phyloP scores from a whole-genome alignment of 768 basidiomycete species.

The Candolleomyces efflorescens region DNA sequence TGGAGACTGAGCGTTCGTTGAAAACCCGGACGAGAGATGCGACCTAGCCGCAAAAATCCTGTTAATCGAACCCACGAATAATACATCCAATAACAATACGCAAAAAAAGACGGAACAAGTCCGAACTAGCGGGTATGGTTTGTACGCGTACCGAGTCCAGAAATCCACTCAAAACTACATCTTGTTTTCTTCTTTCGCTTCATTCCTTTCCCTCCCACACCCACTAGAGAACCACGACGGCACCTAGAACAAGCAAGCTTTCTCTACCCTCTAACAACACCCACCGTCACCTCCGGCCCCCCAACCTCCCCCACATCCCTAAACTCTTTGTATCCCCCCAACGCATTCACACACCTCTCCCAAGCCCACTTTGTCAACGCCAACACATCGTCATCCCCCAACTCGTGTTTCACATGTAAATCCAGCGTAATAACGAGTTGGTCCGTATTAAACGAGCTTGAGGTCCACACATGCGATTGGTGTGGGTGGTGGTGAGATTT shows the following conservation, averaged over 20 bases:
- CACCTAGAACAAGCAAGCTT: too few relatives aligned
- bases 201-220: neutral
- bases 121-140: too few relatives aligned
- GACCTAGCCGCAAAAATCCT: too few relatives aligned
- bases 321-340: slow-evolving; percentile 31
- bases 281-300: slow-evolving; percentile 68
- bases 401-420: slow-evolving; percentile 63
- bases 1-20: too few relatives aligned
- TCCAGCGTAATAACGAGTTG: slow-evolving; percentile 74
- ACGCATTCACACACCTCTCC: slow-evolving; percentile 56
- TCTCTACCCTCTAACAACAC: slow-evolving; percentile 58
- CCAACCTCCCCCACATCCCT: slow-evolving; percentile 33
- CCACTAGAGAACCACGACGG: neutral
- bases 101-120: too few relatives aligned
- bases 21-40: too few relatives aligned
- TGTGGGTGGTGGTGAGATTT: neutral
- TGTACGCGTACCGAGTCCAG: too few relatives aligned
- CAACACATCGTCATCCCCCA: slow-evolving; percentile 69
- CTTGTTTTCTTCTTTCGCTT: too few relatives aligned
- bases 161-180: too few relatives aligned
- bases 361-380: slow-evolving; percentile 73
- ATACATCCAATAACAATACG: too few relatives aligned
- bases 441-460: slow-evolving; percentile 14
- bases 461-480: neutral
- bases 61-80: too few relatives aligned